Evolutionary conservation across 768 basidiomycete species (phyloP).

Genomic region (Termitomyces heimii): DNA sequence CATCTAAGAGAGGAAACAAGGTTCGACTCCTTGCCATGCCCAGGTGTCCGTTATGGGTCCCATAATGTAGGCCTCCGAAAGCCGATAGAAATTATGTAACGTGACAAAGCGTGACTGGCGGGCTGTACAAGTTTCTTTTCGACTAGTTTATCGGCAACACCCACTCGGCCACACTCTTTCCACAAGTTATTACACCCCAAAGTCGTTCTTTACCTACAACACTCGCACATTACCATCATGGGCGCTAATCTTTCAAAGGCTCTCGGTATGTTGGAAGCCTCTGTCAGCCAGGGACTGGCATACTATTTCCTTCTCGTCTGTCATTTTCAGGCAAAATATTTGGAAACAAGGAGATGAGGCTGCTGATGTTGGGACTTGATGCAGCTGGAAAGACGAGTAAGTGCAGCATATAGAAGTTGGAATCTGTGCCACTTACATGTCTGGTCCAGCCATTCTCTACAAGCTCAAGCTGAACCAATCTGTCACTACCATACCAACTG

Average conservation of each 20-base stretch:
- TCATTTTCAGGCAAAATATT: constrained; percentile 72
- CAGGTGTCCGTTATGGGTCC: too few relatives aligned
- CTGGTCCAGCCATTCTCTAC: constrained; percentile 85
- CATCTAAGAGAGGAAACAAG: too few relatives aligned
- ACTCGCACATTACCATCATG: constrained; percentile 42
- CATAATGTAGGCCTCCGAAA: too few relatives aligned
- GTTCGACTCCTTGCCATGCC: too few relatives aligned
- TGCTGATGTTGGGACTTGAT: constrained; percentile 95
- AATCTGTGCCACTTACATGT: constrained; percentile 3
- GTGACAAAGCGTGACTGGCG: constrained; percentile 9
- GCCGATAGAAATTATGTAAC: neutral
- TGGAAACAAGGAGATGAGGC: constrained; percentile 98
- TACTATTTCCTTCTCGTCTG: constrained; percentile 5
- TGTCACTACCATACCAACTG: constrained; percentile 97
- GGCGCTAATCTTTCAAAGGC: constrained; percentile 87
- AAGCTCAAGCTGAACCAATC: constrained; percentile 99
- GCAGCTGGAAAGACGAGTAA: constrained; percentile 98
- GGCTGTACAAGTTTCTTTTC: constrained; percentile 11
- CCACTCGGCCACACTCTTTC: constrained; percentile 15
- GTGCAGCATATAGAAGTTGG: constrained; percentile 19
- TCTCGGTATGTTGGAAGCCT: constrained; percentile 42
- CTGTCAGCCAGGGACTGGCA: constrained; percentile 3
- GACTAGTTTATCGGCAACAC: constrained; percentile 8
- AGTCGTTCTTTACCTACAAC: constrained; percentile 62
- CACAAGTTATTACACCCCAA: constrained; percentile 21